Evolutionary conservation across 2,329 filamentous ascomycete species (phyloP).

Genomic region (Penicillium corylophilum): DNA sequence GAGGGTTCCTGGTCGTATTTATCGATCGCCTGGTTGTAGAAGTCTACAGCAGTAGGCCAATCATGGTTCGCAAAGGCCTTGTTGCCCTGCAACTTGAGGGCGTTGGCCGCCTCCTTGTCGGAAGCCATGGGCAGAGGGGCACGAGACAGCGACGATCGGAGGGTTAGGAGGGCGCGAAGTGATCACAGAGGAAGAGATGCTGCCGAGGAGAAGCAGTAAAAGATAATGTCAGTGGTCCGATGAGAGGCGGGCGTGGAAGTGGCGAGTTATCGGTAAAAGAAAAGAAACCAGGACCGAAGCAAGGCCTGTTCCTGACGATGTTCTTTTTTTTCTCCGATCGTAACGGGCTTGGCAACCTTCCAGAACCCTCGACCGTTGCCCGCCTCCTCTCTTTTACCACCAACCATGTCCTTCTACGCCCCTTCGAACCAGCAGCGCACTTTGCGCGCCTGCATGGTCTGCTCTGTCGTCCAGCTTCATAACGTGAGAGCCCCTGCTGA

Average conservation of each 20-base stretch:
- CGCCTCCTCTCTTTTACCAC: conserved; percentile 6
- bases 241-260: not conserved
- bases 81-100: conserved; percentile 91
- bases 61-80: conserved; percentile 86
- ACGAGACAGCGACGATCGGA: conserved; percentile 28
- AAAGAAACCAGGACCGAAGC: conserved; percentile 1
- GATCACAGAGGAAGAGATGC: conserved; percentile 1
- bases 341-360: conserved; percentile 32
- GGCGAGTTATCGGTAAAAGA: conserved; percentile 3
- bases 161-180: conserved; percentile 2
- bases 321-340: conserved; percentile 21
- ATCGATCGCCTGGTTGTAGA: conserved; percentile 85
- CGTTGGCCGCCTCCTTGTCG: conserved; percentile 67
- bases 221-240: conserved; percentile 1
- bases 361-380: conserved; percentile 25
- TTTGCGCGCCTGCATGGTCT: conserved; percentile 97
- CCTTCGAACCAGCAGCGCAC: conserved; percentile 75
- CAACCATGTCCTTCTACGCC: conserved; percentile 61
- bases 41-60: conserved; percentile 77
- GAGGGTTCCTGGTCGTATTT: conserved; percentile 79
- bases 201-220: conserved; percentile 5
- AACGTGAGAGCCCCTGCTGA: conserved; percentile 52
- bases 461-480: conserved; percentile 86
- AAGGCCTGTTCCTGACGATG: conserved; percentile 13
- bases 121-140: conserved; percentile 40